Base-by-base conservation (phyloP, 2,329 filamentous ascomycete genomes). In the Scytalidium sp. region DNA sequence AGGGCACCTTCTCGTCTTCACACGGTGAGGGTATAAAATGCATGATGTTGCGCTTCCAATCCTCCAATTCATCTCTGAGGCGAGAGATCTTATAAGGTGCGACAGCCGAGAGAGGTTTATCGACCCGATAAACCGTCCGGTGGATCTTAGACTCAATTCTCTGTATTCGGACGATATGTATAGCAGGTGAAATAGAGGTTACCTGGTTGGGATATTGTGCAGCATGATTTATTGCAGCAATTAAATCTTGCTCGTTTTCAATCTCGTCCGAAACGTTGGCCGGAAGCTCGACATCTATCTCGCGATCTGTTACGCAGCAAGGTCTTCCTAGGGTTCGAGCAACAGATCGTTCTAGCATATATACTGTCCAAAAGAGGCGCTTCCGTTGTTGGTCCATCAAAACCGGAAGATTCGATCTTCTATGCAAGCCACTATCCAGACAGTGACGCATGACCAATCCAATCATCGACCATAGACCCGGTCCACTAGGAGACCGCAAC, bases 341-440 rank as follows among this genome's bases (percentile, higher is more conserved):
- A 20, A 75, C 70, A 0, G 69, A 71, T 19, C 73, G 59, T 36
- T 78, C 72, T 1, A 78, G 60, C 6, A 72, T 70, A 53, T 76
- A 77, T 2, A 75, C 69, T 2, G 71, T 72, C 74, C 74, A 78
- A 52, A 78, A 78, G 0, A 78, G 63, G 5, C 72, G 67, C 6
- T 74, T 67, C 10, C 71, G 65, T 58, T 72, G 68, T 41, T 76
- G 71, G 5, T 67, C 62, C 6, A 45, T 4, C 11, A 36, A n/a
- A 9, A 7, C 6, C 4, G 32, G 6, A 7, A 36, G 32, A 36
- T 36, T 8, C 15, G 32, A 36, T 15, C 17, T 36, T n/a, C 32
- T 6, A n/a, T 36, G 32, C 15, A 36, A 15, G 15, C 32, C 32
- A n/a, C 32, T 36, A 15, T 36, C 32, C 8, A 36, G 32, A 15